A percentile compares a stretch with the other conserved stretches of the same genome.
phyloP scores from a whole-genome alignment of 2,329 filamentous ascomycete genomes.

The Cordyceps cicadae region DNA sequence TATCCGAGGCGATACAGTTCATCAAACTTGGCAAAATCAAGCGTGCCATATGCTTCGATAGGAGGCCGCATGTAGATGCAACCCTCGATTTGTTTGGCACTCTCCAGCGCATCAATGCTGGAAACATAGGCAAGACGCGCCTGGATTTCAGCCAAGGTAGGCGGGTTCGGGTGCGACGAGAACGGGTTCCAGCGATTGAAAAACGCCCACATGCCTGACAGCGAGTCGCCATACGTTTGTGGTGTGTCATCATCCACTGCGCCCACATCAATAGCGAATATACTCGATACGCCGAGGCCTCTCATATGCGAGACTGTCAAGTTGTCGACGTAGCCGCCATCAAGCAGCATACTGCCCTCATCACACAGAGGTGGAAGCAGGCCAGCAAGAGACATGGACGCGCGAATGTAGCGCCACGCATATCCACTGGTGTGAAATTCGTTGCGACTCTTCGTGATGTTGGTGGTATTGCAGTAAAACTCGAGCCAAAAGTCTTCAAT shows the following conservation, averaged over 20 bases:
- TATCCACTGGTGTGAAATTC: conserved; percentile 96
- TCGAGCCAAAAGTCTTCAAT: conserved; percentile 99
- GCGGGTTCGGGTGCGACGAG: conserved; percentile 79
- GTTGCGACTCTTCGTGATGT: conserved; percentile 85
- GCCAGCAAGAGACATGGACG: conserved; percentile 93
- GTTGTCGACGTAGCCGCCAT: conserved; percentile 96
- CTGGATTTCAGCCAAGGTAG: conserved; percentile 92
- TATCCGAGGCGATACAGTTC: conserved; percentile 92
- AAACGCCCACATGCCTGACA: conserved; percentile 92
- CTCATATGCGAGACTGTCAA: conserved; percentile 97
- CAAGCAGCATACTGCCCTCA: conserved; percentile 91
- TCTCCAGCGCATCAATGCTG: conserved; percentile 86
- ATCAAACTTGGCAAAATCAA: conserved; percentile 96
- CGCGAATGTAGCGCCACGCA: conserved; percentile 92
- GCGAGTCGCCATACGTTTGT: conserved; percentile 84
- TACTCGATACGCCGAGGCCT: conserved; percentile 80
- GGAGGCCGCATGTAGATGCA: conserved; percentile 96
- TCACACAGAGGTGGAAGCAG: conserved; percentile 90
- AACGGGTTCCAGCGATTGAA: conserved; percentile 97
- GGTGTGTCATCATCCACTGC: conserved; percentile 86
- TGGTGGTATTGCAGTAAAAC: conserved; percentile 98
- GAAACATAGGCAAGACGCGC: conserved; percentile 90
- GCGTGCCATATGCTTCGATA: conserved; percentile 83
- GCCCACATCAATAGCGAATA: conserved; percentile 94
- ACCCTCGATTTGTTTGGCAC: conserved; percentile 82